phyloP scores from a whole-genome alignment of 345 rosid genomes.

The Eucalyptus curtisii region DNA sequence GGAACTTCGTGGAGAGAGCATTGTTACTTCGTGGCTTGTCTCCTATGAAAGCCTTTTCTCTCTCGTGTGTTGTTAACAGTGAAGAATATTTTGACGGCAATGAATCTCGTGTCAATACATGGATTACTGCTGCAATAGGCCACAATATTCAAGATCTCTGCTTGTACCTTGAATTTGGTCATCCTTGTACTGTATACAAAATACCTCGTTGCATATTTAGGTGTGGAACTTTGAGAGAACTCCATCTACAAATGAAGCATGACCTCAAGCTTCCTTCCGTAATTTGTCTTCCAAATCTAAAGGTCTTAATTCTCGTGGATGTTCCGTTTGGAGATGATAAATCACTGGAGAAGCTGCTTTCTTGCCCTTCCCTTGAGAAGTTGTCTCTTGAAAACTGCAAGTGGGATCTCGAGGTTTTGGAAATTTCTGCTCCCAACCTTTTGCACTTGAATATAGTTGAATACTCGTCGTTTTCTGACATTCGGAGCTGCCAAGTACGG shows the following conservation, averaged over 20 bases:
- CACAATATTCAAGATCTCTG: not conserved
- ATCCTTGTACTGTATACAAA: not conserved
- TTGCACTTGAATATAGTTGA: not conserved
- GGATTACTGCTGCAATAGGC: not conserved
- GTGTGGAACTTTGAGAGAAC: not conserved
- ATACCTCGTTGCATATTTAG: not conserved
- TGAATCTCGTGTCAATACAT: not conserved
- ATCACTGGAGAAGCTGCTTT: not conserved
- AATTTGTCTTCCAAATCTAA: not conserved
- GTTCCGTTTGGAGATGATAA: not conserved
- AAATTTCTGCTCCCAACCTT: not conserved
- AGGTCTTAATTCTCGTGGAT: not conserved
- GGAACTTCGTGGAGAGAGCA: constrained; percentile 1
- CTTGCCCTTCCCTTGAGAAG: not conserved
- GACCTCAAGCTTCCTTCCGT: not conserved
- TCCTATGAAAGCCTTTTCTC: not conserved
- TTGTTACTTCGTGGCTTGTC: not conserved
- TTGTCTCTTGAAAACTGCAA: not conserved
- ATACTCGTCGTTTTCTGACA: not conserved
- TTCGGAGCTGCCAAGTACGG: not conserved
- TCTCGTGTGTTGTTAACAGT: not conserved
- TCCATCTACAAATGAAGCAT: not conserved
- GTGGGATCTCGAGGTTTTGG: not conserved
- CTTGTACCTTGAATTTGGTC: not conserved
- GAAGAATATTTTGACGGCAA: not conserved